Percentiles rank a stretch among this genome's conserved stretches.
Evolutionary conservation across 192 early-diverging fungal species (phyloP).

Genomic region (Coemansia sp.): DNA sequence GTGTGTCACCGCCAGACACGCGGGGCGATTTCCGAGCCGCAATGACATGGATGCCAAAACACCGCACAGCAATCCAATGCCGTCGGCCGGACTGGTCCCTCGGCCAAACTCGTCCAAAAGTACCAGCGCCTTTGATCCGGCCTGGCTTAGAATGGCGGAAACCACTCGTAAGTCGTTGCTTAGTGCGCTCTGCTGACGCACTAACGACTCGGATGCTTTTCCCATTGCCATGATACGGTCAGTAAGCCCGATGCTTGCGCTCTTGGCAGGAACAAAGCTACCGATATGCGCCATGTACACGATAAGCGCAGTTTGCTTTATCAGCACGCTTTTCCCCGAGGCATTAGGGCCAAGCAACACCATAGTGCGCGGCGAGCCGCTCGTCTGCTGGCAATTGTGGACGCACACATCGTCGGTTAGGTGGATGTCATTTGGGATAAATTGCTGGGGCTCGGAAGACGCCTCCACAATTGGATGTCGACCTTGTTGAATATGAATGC

Average conservation of each 20-base stretch:
- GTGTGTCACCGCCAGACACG: slow-evolving; percentile 76
- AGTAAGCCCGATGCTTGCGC: slow-evolving; percentile 66
- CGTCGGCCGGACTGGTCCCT: slow-evolving; percentile 56
- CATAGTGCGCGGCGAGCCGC: slow-evolving; percentile 46
- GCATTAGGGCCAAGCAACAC: slow-evolving; percentile 80
- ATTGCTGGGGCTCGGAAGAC: slow-evolving; percentile 59
- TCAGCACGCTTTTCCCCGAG: slow-evolving; percentile 74
- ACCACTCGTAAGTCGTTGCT: slow-evolving; percentile 23
- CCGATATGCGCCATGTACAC: slow-evolving; percentile 88
- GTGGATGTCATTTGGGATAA: slow-evolving; percentile 69
- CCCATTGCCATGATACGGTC: slow-evolving; percentile 71
- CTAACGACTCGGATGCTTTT: slow-evolving; percentile 33
- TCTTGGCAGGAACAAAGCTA: slow-evolving; percentile 78
- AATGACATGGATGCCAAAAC: slow-evolving; percentile 58
- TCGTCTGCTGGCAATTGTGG: neutral
- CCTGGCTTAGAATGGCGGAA: slow-evolving; percentile 2
- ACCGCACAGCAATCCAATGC: slow-evolving; percentile 74
- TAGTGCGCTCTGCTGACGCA: slow-evolving; percentile 21
- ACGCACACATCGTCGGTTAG: slow-evolving; percentile 38
- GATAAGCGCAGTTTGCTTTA: slow-evolving; percentile 76
- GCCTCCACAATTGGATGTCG: slow-evolving; percentile 48
- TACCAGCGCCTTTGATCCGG: slow-evolving; percentile 13
- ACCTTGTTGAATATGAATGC: slow-evolving; percentile 25
- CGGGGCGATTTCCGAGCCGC: slow-evolving; percentile 54
- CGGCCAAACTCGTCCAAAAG: slow-evolving; percentile 47